Evolutionary conservation across 1,284 basidiomycete genomes (phyloP).

Genomic region (Ceratobasidium papillatum): DNA sequence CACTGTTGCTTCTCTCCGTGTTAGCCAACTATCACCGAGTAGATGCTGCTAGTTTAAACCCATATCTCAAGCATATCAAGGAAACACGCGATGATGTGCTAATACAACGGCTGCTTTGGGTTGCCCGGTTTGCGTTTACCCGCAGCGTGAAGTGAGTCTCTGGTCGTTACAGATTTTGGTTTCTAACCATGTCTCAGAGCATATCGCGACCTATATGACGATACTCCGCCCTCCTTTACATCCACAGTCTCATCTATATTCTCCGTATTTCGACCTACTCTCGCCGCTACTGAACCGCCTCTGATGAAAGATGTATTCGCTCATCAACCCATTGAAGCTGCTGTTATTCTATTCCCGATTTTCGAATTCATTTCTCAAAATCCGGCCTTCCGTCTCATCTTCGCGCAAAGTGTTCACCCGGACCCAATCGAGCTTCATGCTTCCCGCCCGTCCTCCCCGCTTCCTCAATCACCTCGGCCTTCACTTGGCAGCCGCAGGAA

Average conservation of each 20-base stretch:
- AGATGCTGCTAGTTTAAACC: conserved; percentile 70
- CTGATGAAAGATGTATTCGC: conserved; percentile 27
- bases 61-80: conserved; percentile 63
- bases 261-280: conserved; percentile 28
- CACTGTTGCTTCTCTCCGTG: conserved; percentile 62
- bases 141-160: conserved; percentile 60
- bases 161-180: background rate
- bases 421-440: conserved; percentile 47
- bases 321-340: conserved; percentile 64
- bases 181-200: conserved; percentile 52
- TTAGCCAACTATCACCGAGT: conserved; percentile 72
- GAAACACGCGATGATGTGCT: conserved; percentile 59
- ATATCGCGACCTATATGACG: conserved; percentile 65
- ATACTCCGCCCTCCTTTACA: conserved; percentile 60
- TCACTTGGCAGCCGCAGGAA: conserved; percentile 18
- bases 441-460: conserved; percentile 60
- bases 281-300: conserved; percentile 7
- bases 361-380: conserved; percentile 67
- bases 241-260: conserved; percentile 60
- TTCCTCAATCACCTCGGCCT: conserved; percentile 24
- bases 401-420: conserved; percentile 49
- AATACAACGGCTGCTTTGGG: conserved; percentile 66
- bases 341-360: conserved; percentile 64
- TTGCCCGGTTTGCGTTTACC: conserved; percentile 61
- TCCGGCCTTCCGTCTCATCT: conserved; percentile 56